phyloP scores from a whole-genome alignment of 1,139 yeast genomes.

The Yamadazyma kanchanaburiensis region DNA sequence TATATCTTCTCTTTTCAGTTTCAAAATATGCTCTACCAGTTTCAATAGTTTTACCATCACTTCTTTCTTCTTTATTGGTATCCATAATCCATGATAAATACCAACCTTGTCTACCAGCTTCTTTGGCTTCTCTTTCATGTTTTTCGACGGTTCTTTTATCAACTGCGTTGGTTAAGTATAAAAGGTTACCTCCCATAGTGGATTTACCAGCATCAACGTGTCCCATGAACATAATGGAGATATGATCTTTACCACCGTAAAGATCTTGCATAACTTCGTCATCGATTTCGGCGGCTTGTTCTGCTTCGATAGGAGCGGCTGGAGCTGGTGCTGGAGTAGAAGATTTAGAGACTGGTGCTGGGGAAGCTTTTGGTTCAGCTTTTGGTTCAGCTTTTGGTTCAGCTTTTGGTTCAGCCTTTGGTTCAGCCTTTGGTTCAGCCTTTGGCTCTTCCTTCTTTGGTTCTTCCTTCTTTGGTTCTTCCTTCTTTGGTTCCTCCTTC shows the following conservation, averaged over 20 bases:
- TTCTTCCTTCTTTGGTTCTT: slow-evolving; percentile 16
- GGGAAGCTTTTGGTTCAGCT: slow-evolving; percentile 13
- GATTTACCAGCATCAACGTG: slow-evolving; percentile 99
- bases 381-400: slow-evolving; percentile 7
- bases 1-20: slow-evolving; percentile 96
- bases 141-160: slow-evolving; percentile 99
- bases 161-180: slow-evolving; percentile 91
- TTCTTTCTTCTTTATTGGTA: slow-evolving; percentile 97
- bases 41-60: slow-evolving; percentile 97
- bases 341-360: slow-evolving; percentile 6
- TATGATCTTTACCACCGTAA: slow-evolving; percentile 97
- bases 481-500: slow-evolving; percentile 7
- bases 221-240: slow-evolving; percentile 97
- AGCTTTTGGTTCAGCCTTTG: slow-evolving; percentile 14
- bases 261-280: slow-evolving; percentile 84
- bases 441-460: slow-evolving; percentile 14
- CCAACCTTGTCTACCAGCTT: slow-evolving; percentile 99
- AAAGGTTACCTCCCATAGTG: slow-evolving; percentile 97
- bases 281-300: slow-evolving; percentile 84
- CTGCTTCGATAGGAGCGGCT: slow-evolving; percentile 39
- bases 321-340: slow-evolving; percentile 13
- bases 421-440: slow-evolving; percentile 10
- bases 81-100: slow-evolving; percentile 99
- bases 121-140: slow-evolving; percentile 97
- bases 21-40: slow-evolving; percentile 97